phyloP scores from a whole-genome alignment of 1,284 basidiomycete species.

The Tilletia horrida region DNA sequence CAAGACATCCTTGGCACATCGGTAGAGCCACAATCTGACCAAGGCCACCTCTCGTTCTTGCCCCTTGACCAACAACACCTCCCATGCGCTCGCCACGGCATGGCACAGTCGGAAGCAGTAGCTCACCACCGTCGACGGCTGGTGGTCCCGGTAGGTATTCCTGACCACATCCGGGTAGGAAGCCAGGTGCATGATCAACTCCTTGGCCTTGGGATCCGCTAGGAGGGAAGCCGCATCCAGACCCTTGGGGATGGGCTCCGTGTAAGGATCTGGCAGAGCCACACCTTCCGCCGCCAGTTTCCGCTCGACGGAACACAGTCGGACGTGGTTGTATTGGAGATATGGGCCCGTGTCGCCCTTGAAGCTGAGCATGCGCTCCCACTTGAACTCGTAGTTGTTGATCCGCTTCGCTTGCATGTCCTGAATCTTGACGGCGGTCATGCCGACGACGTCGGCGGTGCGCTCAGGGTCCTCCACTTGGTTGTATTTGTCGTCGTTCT shows the following conservation, averaged over 20 bases:
- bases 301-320: constrained; percentile 84
- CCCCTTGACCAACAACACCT: constrained; percentile 76
- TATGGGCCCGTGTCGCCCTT: constrained; percentile 84
- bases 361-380: constrained; percentile 90
- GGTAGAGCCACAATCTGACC: constrained; percentile 87
- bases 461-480: constrained; percentile 82
- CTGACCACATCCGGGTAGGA: constrained; percentile 87
- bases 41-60: constrained; percentile 69
- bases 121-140: constrained; percentile 83
- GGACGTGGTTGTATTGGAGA: constrained; percentile 76
- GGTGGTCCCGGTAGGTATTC: constrained; percentile 76
- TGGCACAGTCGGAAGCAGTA: constrained; percentile 74
- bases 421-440: constrained; percentile 96
- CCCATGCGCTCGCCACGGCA: constrained; percentile 83
- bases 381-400: constrained; percentile 95
- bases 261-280: constrained; percentile 63
- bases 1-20: constrained; percentile 82
- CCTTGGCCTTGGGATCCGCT: constrained; percentile 68
- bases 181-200: constrained; percentile 80
- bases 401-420: constrained; percentile 95
- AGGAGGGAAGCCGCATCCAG: constrained; percentile 66
- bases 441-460: constrained; percentile 80
- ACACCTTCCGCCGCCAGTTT: constrained; percentile 75
- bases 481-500: constrained; percentile 88
- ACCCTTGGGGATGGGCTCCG: constrained; percentile 63